Evolutionary conservation across 2,329 filamentous ascomycete species (phyloP), one percentile per base, ranked within the genome.

Genomic region (Rutstroemia sydowiana): DNA sequence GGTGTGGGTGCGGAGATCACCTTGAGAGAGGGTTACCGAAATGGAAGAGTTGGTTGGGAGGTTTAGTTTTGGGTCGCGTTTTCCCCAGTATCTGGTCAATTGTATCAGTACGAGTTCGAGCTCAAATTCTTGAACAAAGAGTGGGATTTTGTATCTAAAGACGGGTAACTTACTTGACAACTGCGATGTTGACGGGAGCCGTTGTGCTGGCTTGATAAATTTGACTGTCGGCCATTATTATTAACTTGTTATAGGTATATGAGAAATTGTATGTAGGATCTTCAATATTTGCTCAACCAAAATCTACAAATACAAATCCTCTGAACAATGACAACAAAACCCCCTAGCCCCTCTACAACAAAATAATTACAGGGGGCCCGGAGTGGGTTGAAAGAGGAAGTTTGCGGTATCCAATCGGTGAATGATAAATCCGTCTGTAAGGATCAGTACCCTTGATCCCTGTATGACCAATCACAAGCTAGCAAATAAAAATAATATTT

Each of bases 31-130:
- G 51, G 93, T 98, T 53, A 98, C 92, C 57, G 89, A 95, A 66
- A 98, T 84, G 59, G 93, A 98, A 59, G 89, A 95, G 76, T 98
- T 98, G 68, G 93, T 97, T 32, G 93, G 93, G 52, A 97, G 86
- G 72, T 98, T 98, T 64, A 97, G 82, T 68, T 87, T 88, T 48
- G 88, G 73, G 71, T 97, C 91, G 57, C 93, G 88, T 75, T 98
- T 98, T 63, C 95, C 93, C 93, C 95, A 98, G 80, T 98, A 87
- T 68, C 79, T 82, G 61, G 39, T 7, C 26, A 11, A 16, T 11
- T 6, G 30, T 37, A 21, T 63, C 49, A 60, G 55, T 53, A 51
- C 52, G 55, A 43, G 54, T 30, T 53, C 58, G 45, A 28, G 42
- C 36, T 18, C 9, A 2, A 31, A 49, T 48, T 53, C 23, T 52